A percentile compares a stretch with the other conserved stretches of the same genome.
Conservation (phyloP, 257 asterid genomes). For the Solanum ossicruentum region DNA sequence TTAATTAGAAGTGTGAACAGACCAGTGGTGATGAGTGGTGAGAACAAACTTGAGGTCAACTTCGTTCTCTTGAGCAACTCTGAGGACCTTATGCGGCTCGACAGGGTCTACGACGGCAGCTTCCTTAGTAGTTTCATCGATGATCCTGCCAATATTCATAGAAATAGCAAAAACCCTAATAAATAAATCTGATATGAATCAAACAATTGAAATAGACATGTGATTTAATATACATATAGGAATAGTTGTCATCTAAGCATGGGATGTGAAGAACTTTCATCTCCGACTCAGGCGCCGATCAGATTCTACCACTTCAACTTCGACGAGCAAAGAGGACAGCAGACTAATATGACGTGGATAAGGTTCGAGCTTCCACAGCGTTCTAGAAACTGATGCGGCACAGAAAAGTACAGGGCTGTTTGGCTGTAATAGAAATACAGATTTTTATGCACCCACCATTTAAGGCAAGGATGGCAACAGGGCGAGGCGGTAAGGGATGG, state of each 20-base stretch:
- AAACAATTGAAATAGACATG: not conserved
- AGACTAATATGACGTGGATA: not conserved
- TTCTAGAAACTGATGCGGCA: not conserved
- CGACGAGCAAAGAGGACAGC: not conserved
- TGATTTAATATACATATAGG: constrained; percentile 30
- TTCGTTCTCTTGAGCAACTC: constrained; percentile 68
- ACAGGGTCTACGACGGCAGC: constrained; percentile 94
- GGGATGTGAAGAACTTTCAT: constrained; percentile 72
- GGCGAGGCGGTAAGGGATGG: too few species aligned
- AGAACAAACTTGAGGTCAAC: constrained; percentile 65
- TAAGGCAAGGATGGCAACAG: too few species aligned
- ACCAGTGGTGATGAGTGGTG: constrained; percentile 98
- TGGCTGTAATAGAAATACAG: not conserved
- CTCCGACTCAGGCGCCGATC: not conserved
- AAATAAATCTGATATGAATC: not conserved
- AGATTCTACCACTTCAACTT: not conserved
- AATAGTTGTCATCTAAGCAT: constrained; percentile 55
- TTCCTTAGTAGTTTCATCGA: constrained; percentile 63
- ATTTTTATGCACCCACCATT: not conserved
- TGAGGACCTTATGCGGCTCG: constrained; percentile 71
- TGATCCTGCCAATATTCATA: constrained; percentile 7
- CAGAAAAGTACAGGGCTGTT: not conserved
- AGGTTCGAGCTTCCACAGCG: not conserved
- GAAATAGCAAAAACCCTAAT: not conserved
- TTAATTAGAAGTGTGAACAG: not conserved